Evolutionary conservation across 345 rosid genomes (phyloP).

Genomic region (Sapria himalayana): DNA sequence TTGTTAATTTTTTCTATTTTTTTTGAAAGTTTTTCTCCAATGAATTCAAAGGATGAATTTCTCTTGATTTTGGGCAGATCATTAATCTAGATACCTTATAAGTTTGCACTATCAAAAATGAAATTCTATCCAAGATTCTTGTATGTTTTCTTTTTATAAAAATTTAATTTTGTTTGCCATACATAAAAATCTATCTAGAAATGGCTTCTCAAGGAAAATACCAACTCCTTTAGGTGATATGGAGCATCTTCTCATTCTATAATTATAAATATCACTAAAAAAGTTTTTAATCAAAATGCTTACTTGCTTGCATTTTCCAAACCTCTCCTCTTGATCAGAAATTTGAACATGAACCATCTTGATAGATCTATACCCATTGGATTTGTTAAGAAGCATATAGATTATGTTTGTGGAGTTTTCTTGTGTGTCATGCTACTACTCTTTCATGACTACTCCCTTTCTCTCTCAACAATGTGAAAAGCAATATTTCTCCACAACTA

Average conservation of each 20-base stretch:
- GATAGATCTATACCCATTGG: constrained; percentile 45
- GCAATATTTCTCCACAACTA: constrained; percentile 48
- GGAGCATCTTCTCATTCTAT: constrained; percentile 87
- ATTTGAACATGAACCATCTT: constrained; percentile 51
- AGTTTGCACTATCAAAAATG: too few species aligned
- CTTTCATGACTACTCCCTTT: background rate
- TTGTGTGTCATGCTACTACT: background rate
- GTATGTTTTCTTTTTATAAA: too few species aligned
- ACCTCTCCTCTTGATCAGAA: constrained; percentile 14
- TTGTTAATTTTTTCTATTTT: background rate
- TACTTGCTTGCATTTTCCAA: too few species aligned
- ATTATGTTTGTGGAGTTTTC: constrained; percentile 21
- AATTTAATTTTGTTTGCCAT: background rate
- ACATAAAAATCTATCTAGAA: constrained; percentile 74
- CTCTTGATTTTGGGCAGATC: constrained; percentile 56
- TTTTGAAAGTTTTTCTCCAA: constrained; percentile 61
- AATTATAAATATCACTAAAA: constrained; percentile 11
- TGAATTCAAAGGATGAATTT: constrained; percentile 52
- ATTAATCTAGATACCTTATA: constrained; percentile 81
- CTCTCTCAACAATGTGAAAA: constrained; percentile 30
- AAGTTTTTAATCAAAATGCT: too few species aligned
- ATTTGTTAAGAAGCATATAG: constrained; percentile 66
- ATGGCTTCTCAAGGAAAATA: constrained; percentile 48
- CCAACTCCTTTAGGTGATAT: constrained; percentile 69
- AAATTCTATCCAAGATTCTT: too few species aligned